Evolutionary conservation across 2,329 filamentous ascomycete genomes (phyloP).

Genomic region (Pseudocercospora macadamiae): DNA sequence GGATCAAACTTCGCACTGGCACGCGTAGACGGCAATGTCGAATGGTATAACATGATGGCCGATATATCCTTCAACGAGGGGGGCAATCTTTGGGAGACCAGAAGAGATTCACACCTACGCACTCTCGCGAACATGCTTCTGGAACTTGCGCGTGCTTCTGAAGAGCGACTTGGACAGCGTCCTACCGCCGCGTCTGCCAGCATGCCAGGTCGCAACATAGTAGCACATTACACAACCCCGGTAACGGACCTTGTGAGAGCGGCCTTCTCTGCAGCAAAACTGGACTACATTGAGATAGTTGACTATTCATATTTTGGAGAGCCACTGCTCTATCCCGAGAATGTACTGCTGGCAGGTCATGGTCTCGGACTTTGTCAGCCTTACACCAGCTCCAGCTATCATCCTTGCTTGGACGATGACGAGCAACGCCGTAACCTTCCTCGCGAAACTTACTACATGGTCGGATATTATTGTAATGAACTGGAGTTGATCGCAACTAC

Average conservation of each 20-base stretch:
- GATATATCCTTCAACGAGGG: neutral
- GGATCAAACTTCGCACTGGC: neutral
- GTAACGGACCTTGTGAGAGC: neutral
- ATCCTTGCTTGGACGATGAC: neutral
- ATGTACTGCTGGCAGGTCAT: neutral
- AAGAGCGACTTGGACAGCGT: neutral
- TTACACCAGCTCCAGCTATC: neutral
- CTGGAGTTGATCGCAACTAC: neutral
- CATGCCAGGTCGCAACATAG: neutral
- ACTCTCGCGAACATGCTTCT: neutral
- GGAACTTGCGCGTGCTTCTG: neutral
- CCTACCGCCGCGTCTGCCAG: neutral
- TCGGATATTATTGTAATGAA: neutral
- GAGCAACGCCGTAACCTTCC: neutral
- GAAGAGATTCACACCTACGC: neutral
- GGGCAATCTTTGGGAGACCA: neutral
- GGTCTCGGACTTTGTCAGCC: slow-evolving; percentile 12
- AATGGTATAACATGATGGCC: neutral
- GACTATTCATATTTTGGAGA: neutral
- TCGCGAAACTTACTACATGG: neutral
- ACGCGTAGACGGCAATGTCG: neutral
- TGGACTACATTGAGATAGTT: neutral
- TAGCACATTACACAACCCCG: neutral
- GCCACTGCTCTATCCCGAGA: neutral
- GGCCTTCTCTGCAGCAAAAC: neutral